Percentiles rank a stretch among this genome's conserved stretches.
These are phyloP conservation scores for Brassica juncea DNA, from an alignment of 345 rosid species.

Conservation along the genomic window DNA sequence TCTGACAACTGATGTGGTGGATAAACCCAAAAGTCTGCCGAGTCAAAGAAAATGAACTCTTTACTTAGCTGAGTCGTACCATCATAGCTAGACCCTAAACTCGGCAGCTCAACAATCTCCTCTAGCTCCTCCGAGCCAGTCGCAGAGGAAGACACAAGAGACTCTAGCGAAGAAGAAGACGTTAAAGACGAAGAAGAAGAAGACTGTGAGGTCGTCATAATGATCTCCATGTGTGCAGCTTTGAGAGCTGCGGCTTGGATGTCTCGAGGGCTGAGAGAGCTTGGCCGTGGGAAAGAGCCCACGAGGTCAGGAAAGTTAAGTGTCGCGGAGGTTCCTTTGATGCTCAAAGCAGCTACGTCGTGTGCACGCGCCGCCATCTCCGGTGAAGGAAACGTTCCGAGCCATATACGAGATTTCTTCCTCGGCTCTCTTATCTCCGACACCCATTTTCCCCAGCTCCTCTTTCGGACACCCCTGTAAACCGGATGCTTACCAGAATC, in stretches of 20 bases:
- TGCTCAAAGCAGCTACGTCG: conserved; percentile 84
- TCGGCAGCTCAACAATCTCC: conserved; percentile 82
- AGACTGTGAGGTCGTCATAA: conserved; percentile 40
- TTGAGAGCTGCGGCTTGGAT: conserved; percentile 85
- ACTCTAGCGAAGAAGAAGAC: conserved; percentile 46
- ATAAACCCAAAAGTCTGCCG: conserved; percentile 47
- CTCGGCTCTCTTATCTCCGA: conserved; percentile 92
- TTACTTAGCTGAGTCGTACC: conserved; percentile 40
- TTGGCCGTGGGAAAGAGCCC: conserved; percentile 69
- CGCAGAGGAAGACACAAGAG: conserved; percentile 43
- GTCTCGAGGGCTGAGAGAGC: conserved; percentile 74
- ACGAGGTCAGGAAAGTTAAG: conserved; percentile 90
- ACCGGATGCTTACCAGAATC: conserved; percentile 61
- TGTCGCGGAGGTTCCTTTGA: conserved; percentile 78
- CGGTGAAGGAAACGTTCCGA: conserved; percentile 84
- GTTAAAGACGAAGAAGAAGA: conserved; percentile 27
- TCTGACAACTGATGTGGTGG: conserved; percentile 48
- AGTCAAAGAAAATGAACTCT: conserved; percentile 57
- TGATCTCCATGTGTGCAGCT: conserved; percentile 75
- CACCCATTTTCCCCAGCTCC: conserved; percentile 97
- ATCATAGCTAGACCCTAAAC: conserved; percentile 57
- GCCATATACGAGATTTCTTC: conserved; percentile 93
- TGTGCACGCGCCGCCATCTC: conserved; percentile 99
- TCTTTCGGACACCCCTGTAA: conserved; percentile 88
- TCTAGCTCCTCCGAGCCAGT: conserved; percentile 61